These are phyloP conservation scores for Pyricularia sp. DNA, from an alignment of 2,329 filamentous ascomycete species.

Conservation along the genomic window DNA sequence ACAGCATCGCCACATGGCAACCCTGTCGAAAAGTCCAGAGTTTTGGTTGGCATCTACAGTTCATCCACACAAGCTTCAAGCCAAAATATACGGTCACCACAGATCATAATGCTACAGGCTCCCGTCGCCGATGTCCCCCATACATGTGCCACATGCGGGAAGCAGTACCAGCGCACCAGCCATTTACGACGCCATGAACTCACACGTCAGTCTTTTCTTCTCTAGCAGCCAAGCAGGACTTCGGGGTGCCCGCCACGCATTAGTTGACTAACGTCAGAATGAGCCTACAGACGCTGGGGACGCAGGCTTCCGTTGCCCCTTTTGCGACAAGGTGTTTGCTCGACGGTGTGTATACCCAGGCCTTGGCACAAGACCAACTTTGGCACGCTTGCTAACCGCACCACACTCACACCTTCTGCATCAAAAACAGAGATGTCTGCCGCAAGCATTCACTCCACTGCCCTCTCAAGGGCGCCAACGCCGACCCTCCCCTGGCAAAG, in stretches of 20 bases:
- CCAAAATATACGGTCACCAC: not conserved
- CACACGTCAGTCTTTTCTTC: not conserved
- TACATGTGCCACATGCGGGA: slow-evolving; percentile 1
- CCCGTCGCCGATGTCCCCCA: not conserved
- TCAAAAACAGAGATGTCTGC: slow-evolving; percentile 11
- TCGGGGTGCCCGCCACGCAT: not conserved
- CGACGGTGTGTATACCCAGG: not conserved
- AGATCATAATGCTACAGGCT: not conserved
- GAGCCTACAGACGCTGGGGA: not conserved
- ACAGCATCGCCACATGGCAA: not conserved
- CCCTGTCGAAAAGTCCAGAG: not conserved
- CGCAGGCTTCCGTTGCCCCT: slow-evolving; percentile 3
- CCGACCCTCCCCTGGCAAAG: slow-evolving; percentile 12
- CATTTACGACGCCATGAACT: slow-evolving; percentile 5
- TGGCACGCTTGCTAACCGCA: not conserved
- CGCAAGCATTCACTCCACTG: slow-evolving; percentile 17
- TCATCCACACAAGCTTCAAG: not conserved
- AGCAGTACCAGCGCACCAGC: slow-evolving; percentile 5
- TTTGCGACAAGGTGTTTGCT: slow-evolving; percentile 5
- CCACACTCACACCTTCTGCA: not conserved
- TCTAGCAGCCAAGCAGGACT: not conserved
- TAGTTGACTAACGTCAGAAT: not conserved
- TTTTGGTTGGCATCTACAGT: not conserved
- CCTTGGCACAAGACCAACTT: no score
- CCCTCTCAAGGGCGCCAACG: slow-evolving; percentile 9